Percentiles rank a stretch among this genome's conserved stretches.
Conservation (phyloP, 2,329 filamentous ascomycete genomes). For the Hirsutella rhossiliensis region DNA sequence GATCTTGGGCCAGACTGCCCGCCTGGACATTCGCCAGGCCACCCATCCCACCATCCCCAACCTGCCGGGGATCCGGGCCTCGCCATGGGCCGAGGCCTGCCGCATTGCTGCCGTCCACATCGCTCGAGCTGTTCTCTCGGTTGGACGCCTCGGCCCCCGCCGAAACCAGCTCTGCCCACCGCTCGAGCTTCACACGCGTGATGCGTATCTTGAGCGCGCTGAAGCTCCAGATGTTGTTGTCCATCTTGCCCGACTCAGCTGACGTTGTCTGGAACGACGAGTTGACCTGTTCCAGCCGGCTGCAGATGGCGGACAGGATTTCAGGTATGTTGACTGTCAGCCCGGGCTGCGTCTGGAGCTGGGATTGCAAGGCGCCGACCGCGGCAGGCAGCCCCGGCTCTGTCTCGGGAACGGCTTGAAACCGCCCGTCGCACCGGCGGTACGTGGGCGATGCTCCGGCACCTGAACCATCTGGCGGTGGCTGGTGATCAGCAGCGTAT, state of each 20-base stretch:
- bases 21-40: slow-evolving; percentile 4
- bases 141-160: slow-evolving; percentile 17
- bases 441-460: background rate
- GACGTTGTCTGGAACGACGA: slow-evolving; percentile 19
- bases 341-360: slow-evolving; percentile 29
- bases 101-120: background rate
- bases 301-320: slow-evolving; percentile 27
- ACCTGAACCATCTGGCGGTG: slow-evolving; percentile 6
- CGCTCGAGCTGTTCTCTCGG: slow-evolving; percentile 5
- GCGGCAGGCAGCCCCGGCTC: slow-evolving; percentile 27
- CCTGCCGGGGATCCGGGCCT: slow-evolving; percentile 6
- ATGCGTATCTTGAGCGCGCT: slow-evolving; percentile 34
- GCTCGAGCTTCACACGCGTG: slow-evolving; percentile 31
- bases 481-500: slow-evolving; percentile 12
- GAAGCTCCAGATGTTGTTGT: slow-evolving; percentile 36
- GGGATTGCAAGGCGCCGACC: slow-evolving; percentile 26
- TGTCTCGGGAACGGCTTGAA: slow-evolving; percentile 13
- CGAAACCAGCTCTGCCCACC: slow-evolving; percentile 33
- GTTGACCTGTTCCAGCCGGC: slow-evolving; percentile 31
- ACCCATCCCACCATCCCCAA: slow-evolving; percentile 1
- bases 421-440: slow-evolving; percentile 1
- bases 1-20: slow-evolving; percentile 11
- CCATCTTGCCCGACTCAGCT: slow-evolving; percentile 19
- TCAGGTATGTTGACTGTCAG: slow-evolving; percentile 31
- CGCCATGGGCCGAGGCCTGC: slow-evolving; percentile 3